phyloP scores from a whole-genome alignment of 176 grass and related monocot genomes.

The Lolium rigidum region DNA sequence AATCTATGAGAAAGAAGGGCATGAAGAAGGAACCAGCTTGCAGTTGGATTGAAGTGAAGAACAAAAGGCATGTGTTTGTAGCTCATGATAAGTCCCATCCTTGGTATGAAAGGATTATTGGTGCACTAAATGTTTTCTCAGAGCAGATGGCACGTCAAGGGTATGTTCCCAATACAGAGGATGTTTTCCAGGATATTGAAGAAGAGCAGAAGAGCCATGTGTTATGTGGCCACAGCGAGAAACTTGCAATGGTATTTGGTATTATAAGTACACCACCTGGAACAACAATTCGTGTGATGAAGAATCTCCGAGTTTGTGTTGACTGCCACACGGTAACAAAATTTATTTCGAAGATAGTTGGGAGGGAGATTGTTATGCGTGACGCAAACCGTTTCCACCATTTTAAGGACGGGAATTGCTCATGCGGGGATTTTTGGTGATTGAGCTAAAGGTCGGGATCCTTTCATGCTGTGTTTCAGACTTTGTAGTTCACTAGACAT shows the following conservation, averaged over 20 bases:
- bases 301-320: conserved; percentile 76
- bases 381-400: conserved; percentile 66
- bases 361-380: neutral
- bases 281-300: conserved; percentile 66
- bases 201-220: conserved; percentile 74
- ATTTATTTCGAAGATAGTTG: conserved; percentile 51
- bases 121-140: conserved; percentile 61
- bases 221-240: conserved; percentile 83
- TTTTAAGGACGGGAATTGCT: too few relatives aligned
- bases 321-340: conserved; percentile 75
- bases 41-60: conserved; percentile 84
- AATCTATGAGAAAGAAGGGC: conserved; percentile 65
- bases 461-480: too few relatives aligned
- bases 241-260: conserved; percentile 78
- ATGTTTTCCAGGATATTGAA: conserved; percentile 74
- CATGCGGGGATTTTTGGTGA: too few relatives aligned
- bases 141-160: conserved; percentile 66
- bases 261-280: conserved; percentile 69
- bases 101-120: conserved; percentile 59
- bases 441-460: too few relatives aligned
- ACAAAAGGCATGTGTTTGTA: conserved; percentile 60
- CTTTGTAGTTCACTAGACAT: too few relatives aligned
- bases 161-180: conserved; percentile 68
- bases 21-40: conserved; percentile 76
- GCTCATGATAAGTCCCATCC: conserved; percentile 77